Evolutionary conservation across 352 stramenopile species (phyloP), one percentile per base, ranked within the genome.

Genomic region (Phytophthora megakarya): DNA sequence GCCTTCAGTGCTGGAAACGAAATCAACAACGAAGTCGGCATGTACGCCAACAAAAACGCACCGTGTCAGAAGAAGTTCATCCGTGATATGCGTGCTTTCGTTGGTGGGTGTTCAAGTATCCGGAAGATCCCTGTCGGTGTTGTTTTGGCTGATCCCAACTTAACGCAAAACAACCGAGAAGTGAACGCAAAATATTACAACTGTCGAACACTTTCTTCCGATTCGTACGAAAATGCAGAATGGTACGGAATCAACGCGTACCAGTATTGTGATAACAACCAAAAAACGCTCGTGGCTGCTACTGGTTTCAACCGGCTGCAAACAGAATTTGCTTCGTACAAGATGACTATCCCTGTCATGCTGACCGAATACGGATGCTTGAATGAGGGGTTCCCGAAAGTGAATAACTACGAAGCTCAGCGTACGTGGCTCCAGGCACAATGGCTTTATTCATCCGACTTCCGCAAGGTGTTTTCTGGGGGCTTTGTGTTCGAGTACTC

Each of bases 11-110:
- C 74, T 4, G 88, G 86, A 33, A 96, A 96, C 66, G 88, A 96
- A 65, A 65, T 93, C 25, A 95, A 94, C 58, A 72, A 94, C 50
- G 72, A 78, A n/a, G 73, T 86, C 8, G n/a, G 2, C 39, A 38
- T 43, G 0, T 62, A 73, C 12, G 52, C 67, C 1, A 59, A 55
- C 10, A 66, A 72, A 10, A 95, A 96, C 48, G 85, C 81, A 10
- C 80, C 89, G 9, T 97, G 89, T 65, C 84, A 95, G 58, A 97
- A 97, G 67, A 96, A 96, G 61, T 95, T 96, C 48, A 69, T 97
- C 32, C 71, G 77, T 4, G 89, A 96, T 54, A 93, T 96, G 84
- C 75, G 88, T 37, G 62, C 57, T 9, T 96, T 89, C 70, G 71
- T 93, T 11, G 57, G 48, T 1, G 54, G 43, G 3, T 97, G 89